phyloP scores from a whole-genome alignment of 306 rosid genomes.

The Heteromeles arbutifolia region DNA sequence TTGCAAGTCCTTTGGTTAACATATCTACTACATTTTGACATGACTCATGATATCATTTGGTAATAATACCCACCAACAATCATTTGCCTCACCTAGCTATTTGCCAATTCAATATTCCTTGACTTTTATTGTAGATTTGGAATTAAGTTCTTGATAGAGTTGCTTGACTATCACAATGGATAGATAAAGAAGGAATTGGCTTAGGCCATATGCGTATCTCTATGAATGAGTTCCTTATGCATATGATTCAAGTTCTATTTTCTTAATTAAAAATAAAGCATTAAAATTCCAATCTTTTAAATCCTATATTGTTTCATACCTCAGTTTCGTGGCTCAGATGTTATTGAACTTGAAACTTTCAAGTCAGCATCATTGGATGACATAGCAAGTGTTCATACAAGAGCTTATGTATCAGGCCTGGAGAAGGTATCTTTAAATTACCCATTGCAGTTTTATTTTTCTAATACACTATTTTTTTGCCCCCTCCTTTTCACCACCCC shows the following conservation, averaged over 20 bases:
- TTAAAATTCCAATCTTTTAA: not conserved
- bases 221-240: not conserved
- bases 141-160: not conserved
- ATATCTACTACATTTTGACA: not conserved
- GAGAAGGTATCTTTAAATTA: constrained; percentile 56
- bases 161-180: not conserved
- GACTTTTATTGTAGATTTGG: not conserved
- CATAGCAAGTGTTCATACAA: constrained; percentile 77
- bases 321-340: constrained; percentile 74
- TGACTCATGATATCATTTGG: not conserved
- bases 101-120: not conserved
- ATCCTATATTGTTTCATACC: constrained; percentile 13
- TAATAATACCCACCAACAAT: not conserved
- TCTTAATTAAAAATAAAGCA: not conserved
- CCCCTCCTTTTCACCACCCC: not conserved
- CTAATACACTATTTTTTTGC: not conserved
- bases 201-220: not conserved
- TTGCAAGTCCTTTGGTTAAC: too few relatives aligned
- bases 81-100: not conserved
- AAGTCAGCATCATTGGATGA: constrained; percentile 73
- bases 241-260: not conserved
- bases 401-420: constrained; percentile 68
- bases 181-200: not conserved
- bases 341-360: constrained; percentile 57
- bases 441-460: too few relatives aligned